Base-by-base conservation (phyloP, 352 stramenopile species). In the Phytophthora pistaciae region DNA sequence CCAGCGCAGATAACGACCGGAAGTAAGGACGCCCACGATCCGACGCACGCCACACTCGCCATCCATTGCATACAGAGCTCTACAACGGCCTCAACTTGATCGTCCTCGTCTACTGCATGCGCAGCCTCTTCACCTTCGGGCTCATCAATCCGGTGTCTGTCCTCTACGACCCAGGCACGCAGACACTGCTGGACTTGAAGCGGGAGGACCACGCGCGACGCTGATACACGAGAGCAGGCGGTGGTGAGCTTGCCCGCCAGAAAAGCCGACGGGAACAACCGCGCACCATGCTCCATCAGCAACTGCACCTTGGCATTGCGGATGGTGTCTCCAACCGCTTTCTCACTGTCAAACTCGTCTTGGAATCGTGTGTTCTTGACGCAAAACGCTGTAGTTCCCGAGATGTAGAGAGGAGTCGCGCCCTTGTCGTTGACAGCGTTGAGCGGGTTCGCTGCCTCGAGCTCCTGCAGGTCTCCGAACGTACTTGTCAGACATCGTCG, bases 41-140 rank as follows among this genome's bases (percentile, higher is more conserved):
- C 52, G 1, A 36, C 20, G 36, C 52, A 76, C 5, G n/a, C 29
- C n/a, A 55, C 58, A 27, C 52, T 42, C 36, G 57, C 14, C 20
- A 67, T 56, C 64, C 69, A 76, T 16, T 56, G 23, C 33, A 62
- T 36, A 14, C 68, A 75, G 13, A 75, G 10, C 23, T 71, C 62
- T 5, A 49, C 59, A 27, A 29, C 46, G 9, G 46, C 18, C 46
- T 52, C 20, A 13, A 27, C 20, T 7, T 16, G 20, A 52, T 52
- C 46, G 7, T 27, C 5, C 7, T 16, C 46, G 46, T 27, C n/a
- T 27, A 11, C 46, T 20, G 46, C 46, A 9, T 29, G 46, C 46
- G 14, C 42, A 7, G 10, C 20, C 11, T 68, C 52, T 56, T 68
- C 52, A 8, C 56, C 14, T 27, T 68, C 60, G 27, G 52, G 61